Evolutionary conservation across 768 basidiomycete genomes (phyloP), one percentile per base, ranked within the genome.

Genomic region (Sistotremastrum suecicum): DNA sequence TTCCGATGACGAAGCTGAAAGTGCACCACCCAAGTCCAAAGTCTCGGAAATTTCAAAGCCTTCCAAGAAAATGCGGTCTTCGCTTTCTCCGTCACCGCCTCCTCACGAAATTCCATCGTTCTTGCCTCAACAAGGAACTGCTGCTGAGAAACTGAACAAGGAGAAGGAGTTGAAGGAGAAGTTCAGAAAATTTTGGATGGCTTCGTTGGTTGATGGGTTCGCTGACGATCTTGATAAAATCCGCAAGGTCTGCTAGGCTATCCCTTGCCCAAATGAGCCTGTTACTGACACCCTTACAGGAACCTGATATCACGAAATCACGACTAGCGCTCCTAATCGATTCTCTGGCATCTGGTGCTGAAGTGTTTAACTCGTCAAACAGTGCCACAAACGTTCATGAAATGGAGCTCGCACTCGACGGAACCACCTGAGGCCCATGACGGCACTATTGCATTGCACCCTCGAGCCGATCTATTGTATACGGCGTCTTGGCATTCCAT

Each of bases 121-220:
- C 54, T 54, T 81, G 8, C 66, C 75, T 3, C 50, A 61, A 11
- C 34, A 52, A 11, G 55, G 54, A 0, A 43, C 55, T 3, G 43
- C 50, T 9, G 60, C 56, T 28, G 61, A 66, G 33, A 56, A 61
- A 5, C 53, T 57, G 9, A 60, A 67, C 40, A 60, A 66, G 32
- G 80, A 87, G 48, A 63, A 70, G 39, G 56, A 58, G 5, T 58
- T 88, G 56, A 79, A 76, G 54, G 75, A 75, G 34, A 74, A 68
- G 39, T 90, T 90, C 58, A 66, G 80, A 46, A 79, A 80, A 59
- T 89, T 90, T 56, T 90, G 87, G 87, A 87, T 90, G 85, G 64
- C 75, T 2, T 76, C 80, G 0, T 71, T 89, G 5, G 83, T 78
- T 2, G 83, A 88, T 57, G 85, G 76, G 7, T 91, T 90, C 62